Percentiles rank a stretch among this genome's conserved stretches.
These are phyloP conservation scores for Clarireedia paspali DNA, from an alignment of 2,329 filamentous ascomycete species.

Conservation along the genomic window DNA sequence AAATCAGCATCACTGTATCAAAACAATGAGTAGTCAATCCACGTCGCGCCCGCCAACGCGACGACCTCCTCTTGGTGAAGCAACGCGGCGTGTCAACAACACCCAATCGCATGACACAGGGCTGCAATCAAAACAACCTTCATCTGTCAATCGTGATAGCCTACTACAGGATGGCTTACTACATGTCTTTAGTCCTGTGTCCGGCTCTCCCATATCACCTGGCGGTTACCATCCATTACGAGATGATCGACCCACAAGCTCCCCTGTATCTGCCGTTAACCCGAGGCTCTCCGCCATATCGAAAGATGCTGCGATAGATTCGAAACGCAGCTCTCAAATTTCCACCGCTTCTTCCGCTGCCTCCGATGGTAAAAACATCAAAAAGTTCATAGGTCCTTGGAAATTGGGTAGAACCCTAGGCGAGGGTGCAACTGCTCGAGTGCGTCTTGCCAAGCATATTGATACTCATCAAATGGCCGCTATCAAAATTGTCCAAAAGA, in stretches of 20 bases:
- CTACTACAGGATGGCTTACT: constrained; percentile 16
- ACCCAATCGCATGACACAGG: constrained; percentile 11
- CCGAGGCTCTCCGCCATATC: constrained; percentile 30
- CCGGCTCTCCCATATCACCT: constrained; percentile 10
- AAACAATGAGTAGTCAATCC: constrained; percentile 17
- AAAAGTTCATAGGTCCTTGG: constrained; percentile 88
- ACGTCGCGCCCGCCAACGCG: constrained; percentile 23
- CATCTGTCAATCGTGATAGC: constrained; percentile 24
- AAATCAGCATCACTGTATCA: neutral
- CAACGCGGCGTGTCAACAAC: constrained; percentile 28
- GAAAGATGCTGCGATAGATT: constrained; percentile 26
- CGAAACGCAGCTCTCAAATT: constrained; percentile 34
- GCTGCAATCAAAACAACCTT: constrained; percentile 12
- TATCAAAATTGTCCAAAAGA: constrained; percentile 91
- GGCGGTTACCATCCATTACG: constrained; percentile 10
- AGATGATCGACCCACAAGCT: constrained; percentile 16
- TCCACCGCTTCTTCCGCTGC: constrained; percentile 32
- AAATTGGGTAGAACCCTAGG: constrained; percentile 83
- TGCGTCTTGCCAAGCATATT: constrained; percentile 75
- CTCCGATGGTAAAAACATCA: constrained; percentile 31
- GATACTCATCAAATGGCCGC: constrained; percentile 75
- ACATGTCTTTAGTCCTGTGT: constrained; percentile 11
- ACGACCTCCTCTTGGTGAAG: constrained; percentile 28
- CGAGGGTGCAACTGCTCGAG: constrained; percentile 80
- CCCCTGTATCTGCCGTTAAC: constrained; percentile 25